These are phyloP conservation scores for Colletotrichum graminicola DNA, from an alignment of 2,329 filamentous ascomycete genomes.

Conservation along the genomic window DNA sequence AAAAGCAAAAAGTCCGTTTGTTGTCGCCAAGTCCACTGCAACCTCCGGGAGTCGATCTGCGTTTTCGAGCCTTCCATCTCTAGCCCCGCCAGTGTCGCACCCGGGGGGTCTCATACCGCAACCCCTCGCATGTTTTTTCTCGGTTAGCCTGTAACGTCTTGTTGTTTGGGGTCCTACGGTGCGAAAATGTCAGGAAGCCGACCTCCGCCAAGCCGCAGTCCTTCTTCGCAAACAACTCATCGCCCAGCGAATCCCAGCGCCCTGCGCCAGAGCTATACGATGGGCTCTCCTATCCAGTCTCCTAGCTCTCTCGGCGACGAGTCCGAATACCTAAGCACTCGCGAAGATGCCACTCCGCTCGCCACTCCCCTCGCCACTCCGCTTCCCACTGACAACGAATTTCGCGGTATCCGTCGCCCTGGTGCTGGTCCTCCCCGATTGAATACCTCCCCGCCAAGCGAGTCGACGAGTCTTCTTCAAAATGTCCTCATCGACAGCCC, in stretches of 20 bases:
- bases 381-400: conserved; percentile 30
- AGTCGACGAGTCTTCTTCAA: conserved; percentile 65
- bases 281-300: conserved; percentile 34
- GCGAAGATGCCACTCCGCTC: conserved; percentile 39
- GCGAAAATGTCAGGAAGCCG: conserved; percentile 39
- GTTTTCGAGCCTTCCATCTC: background rate
- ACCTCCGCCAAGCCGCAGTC: conserved; percentile 36
- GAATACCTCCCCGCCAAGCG: conserved; percentile 49
- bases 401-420: conserved; percentile 44
- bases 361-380: conserved; percentile 41
- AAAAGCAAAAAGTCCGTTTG: conserved; percentile 1
- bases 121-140: conserved; percentile 16
- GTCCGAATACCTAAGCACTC: conserved; percentile 42
- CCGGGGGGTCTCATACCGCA: conserved; percentile 7
- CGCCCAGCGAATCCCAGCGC: conserved; percentile 58
- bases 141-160: conserved; percentile 18
- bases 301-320: conserved; percentile 41
- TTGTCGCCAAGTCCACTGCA: background rate
- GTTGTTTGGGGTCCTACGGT: conserved; percentile 12
- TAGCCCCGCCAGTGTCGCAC: conserved; percentile 27
- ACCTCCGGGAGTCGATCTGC: background rate
- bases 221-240: conserved; percentile 50
- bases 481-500: conserved; percentile 51
- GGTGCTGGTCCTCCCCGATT: conserved; percentile 44
- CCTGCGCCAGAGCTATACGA: conserved; percentile 59